A percentile compares a stretch with the other conserved stretches of the same genome.
phyloP scores from a whole-genome alignment of 2,329 filamentous ascomycete genomes.

The Penicillium sp. region DNA sequence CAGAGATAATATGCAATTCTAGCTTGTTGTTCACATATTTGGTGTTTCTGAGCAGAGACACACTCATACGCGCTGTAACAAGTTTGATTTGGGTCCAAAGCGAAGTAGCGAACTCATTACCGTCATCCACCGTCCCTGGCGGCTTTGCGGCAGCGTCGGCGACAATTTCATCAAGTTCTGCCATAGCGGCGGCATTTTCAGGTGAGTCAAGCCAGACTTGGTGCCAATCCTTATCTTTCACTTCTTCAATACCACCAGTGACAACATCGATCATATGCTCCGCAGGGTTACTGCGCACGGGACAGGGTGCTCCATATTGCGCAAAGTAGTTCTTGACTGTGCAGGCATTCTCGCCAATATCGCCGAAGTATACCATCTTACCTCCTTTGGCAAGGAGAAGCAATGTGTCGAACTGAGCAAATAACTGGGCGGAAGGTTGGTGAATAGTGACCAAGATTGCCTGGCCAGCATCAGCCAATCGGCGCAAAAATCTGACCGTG shows the following conservation, averaged over 20 bases:
- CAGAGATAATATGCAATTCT: constrained; percentile 52
- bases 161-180: constrained; percentile 67
- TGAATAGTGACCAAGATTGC: constrained; percentile 72
- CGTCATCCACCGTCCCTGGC: constrained; percentile 42
- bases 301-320: constrained; percentile 63
- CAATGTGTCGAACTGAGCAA: constrained; percentile 70
- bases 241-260: constrained; percentile 45
- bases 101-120: constrained; percentile 66
- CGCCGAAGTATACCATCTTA: constrained; percentile 71
- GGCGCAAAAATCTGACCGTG: constrained; percentile 66
- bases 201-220: constrained; percentile 68
- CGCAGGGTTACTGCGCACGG: constrained; percentile 60
- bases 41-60: constrained; percentile 65
- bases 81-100: constrained; percentile 62
- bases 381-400: constrained; percentile 65
- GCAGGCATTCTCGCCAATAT: constrained; percentile 64
- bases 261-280: constrained; percentile 57
- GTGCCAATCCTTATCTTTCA: constrained; percentile 58
- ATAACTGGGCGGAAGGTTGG: constrained; percentile 65
- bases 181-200: constrained; percentile 56
- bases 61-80: constrained; percentile 67
- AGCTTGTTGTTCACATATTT: constrained; percentile 66
- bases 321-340: constrained; percentile 67
- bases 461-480: constrained; percentile 64
- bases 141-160: constrained; percentile 44